A percentile compares a stretch with the other conserved stretches of the same genome.
Evolutionary conservation across 108 stramenopile genomes (phyloP).

Genomic region (Pseudonitzschia pungens): DNA sequence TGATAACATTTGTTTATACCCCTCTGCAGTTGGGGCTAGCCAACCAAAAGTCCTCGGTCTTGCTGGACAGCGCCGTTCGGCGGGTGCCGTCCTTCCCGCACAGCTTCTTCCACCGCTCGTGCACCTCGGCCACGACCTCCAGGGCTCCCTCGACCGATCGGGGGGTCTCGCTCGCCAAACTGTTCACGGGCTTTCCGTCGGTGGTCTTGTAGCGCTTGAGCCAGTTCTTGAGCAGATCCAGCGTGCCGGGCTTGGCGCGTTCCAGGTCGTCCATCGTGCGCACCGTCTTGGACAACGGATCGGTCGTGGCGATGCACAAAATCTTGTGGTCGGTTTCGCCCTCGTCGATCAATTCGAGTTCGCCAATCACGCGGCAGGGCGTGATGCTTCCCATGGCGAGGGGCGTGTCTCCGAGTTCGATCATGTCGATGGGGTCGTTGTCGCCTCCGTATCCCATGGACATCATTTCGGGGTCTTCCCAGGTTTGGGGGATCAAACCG

Average conservation of each 20-base stretch:
- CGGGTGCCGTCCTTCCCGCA: slow-evolving; percentile 73
- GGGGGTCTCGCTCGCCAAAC: slow-evolving; percentile 82
- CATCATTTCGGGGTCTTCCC: slow-evolving; percentile 91
- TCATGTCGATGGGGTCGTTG: slow-evolving; percentile 97
- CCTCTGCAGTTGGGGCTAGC: slow-evolving; percentile 73
- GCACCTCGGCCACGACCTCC: slow-evolving; percentile 75
- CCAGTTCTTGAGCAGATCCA: slow-evolving; percentile 89
- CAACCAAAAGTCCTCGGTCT: slow-evolving; percentile 72
- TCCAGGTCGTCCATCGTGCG: slow-evolving; percentile 85
- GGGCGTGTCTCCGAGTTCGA: slow-evolving; percentile 87
- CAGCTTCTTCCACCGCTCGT: slow-evolving; percentile 72
- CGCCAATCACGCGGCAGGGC: slow-evolving; percentile 92
- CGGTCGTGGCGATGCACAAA: slow-evolving; percentile 82
- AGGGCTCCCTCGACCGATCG: slow-evolving; percentile 66
- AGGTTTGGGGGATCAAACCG: slow-evolving; percentile 95
- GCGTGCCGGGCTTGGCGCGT: slow-evolving; percentile 74
- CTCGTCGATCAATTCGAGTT: slow-evolving; percentile 95
- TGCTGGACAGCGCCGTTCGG: slow-evolving; percentile 39
- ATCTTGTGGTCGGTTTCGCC: slow-evolving; percentile 99
- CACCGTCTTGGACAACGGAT: slow-evolving; percentile 67
- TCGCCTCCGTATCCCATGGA: slow-evolving; percentile 91
- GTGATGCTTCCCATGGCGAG: slow-evolving; percentile 90
- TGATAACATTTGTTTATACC: neutral
- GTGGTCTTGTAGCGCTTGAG: slow-evolving; percentile 96
- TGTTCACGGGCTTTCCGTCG: slow-evolving; percentile 93